Conservation (phyloP, 305 asterid genomes). For the Solanum chacoense region DNA sequence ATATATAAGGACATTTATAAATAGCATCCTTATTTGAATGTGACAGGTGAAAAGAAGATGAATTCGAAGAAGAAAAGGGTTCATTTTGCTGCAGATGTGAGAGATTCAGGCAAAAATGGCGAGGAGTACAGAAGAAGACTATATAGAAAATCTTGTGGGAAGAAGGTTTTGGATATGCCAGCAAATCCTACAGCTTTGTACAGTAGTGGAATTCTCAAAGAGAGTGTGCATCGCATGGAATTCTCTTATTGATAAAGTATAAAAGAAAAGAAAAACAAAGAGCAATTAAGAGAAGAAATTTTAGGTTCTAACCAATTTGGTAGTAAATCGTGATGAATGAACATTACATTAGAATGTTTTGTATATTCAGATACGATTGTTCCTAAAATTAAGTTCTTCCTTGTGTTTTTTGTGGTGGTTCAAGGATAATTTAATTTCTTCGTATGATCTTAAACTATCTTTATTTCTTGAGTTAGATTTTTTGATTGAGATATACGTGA, state of each 20-base stretch:
- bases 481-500: background rate
- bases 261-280: background rate
- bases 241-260: background rate
- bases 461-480: background rate
- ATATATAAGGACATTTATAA: too few relatives aligned
- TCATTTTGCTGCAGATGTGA: slow-evolving; percentile 32
- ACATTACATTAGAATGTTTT: background rate
- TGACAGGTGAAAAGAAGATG: background rate
- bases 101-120: slow-evolving; percentile 29
- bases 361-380: background rate
- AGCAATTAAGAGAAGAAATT: background rate
- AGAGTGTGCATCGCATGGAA: slow-evolving; percentile 31
- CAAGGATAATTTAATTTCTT: background rate
- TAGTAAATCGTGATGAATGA: background rate
- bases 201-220: slow-evolving; percentile 43
- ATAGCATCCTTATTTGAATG: background rate
- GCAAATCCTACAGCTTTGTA: slow-evolving; percentile 57
- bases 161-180: slow-evolving; percentile 34
- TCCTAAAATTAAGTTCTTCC: background rate
- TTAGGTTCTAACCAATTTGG: background rate
- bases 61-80: slow-evolving; percentile 12
- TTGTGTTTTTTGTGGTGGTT: background rate
- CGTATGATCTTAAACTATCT: too few relatives aligned
- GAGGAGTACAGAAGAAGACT: slow-evolving; percentile 39
- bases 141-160: slow-evolving; percentile 17